A percentile compares a stretch with the other conserved stretches of the same genome.
Conservation (phyloP, 345 rosid genomes). For the Lumnitzera littorea region DNA sequence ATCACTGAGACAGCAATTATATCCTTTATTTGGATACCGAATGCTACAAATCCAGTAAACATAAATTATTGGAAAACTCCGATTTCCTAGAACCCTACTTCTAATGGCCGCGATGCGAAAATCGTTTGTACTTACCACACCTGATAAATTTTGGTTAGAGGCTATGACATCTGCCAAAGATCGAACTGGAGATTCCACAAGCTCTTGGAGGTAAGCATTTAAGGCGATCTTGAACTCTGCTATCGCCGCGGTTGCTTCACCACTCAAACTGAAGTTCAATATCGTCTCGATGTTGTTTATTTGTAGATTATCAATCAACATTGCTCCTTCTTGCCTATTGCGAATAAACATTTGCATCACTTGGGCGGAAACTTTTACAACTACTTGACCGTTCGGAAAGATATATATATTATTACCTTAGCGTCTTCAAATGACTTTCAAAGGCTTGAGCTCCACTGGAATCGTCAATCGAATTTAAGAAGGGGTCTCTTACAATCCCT, state of each 20-base stretch:
- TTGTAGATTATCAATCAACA: constrained; percentile 33
- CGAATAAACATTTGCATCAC: not conserved
- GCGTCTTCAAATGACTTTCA: constrained; percentile 31
- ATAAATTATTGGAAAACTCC: no score
- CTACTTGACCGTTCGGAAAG: not conserved
- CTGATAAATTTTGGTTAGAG: constrained; percentile 19
- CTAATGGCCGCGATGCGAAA: no score
- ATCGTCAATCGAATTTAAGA: constrained; percentile 12
- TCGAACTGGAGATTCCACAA: constrained; percentile 21
- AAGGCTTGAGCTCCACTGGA: constrained; percentile 18
- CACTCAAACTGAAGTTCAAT: constrained; percentile 4
- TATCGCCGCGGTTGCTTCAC: constrained; percentile 12
- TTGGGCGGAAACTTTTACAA: not conserved
- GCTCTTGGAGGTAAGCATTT: constrained; percentile 17
- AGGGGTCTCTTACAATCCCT: constrained; percentile 48
- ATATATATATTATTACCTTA: constrained; percentile 24
- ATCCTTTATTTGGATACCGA: no score
- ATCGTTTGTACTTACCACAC: constrained; percentile 12
- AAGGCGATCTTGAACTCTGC: constrained; percentile 22
- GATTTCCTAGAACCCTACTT: no score
- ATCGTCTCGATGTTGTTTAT: constrained; percentile 35
- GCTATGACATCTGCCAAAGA: constrained; percentile 24
- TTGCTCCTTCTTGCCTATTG: constrained; percentile 42
- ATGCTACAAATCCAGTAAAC: no score
- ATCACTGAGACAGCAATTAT: no score